These are phyloP conservation scores for Lyophyllum semitale DNA, from an alignment of 768 basidiomycete genomes.

Conservation along the genomic window DNA sequence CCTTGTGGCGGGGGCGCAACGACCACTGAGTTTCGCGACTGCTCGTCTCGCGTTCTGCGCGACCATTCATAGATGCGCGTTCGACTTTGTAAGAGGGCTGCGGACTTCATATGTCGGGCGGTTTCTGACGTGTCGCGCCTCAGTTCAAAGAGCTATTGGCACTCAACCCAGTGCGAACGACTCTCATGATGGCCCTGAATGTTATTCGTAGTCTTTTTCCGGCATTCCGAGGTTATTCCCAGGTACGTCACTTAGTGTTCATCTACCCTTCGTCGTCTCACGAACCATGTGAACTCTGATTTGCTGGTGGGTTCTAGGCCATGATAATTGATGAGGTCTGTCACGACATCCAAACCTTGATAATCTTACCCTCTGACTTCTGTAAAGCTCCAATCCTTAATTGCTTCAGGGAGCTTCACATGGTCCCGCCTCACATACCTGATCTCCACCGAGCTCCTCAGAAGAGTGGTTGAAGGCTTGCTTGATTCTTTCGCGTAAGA, in stretches of 20 bases:
- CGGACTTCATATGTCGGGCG: conserved; percentile 4
- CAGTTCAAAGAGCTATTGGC: conserved; percentile 46
- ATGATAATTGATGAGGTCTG: conserved; percentile 82
- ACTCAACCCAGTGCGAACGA: conserved; percentile 68
- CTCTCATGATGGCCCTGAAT: conserved; percentile 72
- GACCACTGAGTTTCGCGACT: conserved; percentile 61
- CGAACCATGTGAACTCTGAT: conserved; percentile 18
- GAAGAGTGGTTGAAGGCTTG: conserved; percentile 63
- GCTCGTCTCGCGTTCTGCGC: conserved; percentile 51
- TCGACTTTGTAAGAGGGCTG: conserved; percentile 48
- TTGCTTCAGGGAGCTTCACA: conserved; percentile 72
- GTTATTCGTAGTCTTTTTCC: conserved; percentile 75
- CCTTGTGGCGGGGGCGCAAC: conserved; percentile 69
- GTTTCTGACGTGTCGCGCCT: conserved; percentile 11
- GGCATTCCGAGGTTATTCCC: conserved; percentile 83
- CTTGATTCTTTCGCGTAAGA: conserved; percentile 78
- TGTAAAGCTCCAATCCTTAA: conserved; percentile 63
- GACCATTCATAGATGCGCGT: conserved; percentile 54
- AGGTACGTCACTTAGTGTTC: conserved; percentile 39
- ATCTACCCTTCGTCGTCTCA: conserved; percentile 1
- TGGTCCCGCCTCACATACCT: conserved; percentile 65
- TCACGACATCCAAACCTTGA: conserved; percentile 17
- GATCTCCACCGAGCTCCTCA: conserved; percentile 60
- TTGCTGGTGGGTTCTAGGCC: conserved; percentile 41
- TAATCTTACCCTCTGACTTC: conserved; percentile 15